Evolutionary conservation across 257 asterid species (phyloP), one percentile per base, ranked within the genome.

Genomic region (Fraxinus excelsior): DNA sequence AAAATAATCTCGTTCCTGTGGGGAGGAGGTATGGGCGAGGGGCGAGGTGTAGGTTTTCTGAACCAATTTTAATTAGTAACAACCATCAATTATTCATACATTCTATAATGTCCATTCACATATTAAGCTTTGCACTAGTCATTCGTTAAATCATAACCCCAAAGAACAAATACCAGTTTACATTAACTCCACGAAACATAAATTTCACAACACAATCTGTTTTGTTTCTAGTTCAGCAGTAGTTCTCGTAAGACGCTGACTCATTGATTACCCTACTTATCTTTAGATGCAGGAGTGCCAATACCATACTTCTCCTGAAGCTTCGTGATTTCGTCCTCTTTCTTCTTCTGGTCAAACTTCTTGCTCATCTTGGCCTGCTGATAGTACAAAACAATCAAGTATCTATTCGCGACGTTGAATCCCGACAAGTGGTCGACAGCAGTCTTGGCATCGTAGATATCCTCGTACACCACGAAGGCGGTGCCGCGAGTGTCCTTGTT

Each of bases 281-380:
- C 98, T 87, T 85, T 87, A 51, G 90, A 62, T 21, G 81, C 82
- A 28, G 90, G 90, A 38, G 90, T 85, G 0, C 72, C 77, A 58
- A 94, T 79, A 2, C 97, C 98, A 44, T 94, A 91, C 85, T 87
- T 94, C 82, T 94, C 98, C 87, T 94, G 97, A 25, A 94, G 86
- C 96, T 78, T 92, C 74, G 81, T 84, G 76, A 92, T 83, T 87
- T 94, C 97, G 5, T 92, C 98, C 79, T 94, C 98, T 87, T 94
- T 91, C 89, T 94, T 92, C 92, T 81, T 94, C 89, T 86, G 94
- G 72, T 94, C 97, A 74, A 90, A 91, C 80, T 94, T 94, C 92
- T 94, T 94, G 70, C 93, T 91, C 98, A 94, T 94, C 91, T 94
- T 94, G 2, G 90, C 96, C 83, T 88, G 98, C 92, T 92, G 98